Evolutionary conservation across 1,284 basidiomycete species (phyloP).

Genomic region (Apiotrichum siamense): DNA sequence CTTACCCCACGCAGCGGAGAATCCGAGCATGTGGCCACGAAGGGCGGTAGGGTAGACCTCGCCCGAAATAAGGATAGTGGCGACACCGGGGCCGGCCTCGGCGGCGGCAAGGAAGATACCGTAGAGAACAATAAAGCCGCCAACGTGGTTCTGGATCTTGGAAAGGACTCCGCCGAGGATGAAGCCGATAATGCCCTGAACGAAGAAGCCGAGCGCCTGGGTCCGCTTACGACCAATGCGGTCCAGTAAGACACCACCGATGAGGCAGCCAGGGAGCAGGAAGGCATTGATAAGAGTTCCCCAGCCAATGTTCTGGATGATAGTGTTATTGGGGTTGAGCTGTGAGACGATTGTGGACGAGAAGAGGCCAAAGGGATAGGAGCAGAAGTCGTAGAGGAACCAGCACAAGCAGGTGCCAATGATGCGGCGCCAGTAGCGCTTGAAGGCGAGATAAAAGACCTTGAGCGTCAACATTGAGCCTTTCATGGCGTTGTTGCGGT

Average conservation of each 20-base stretch:
- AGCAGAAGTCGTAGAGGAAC: conserved; percentile 59
- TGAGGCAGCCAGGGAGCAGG: too few species aligned
- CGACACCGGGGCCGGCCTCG: too few species aligned
- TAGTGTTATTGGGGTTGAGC: conserved; percentile 49
- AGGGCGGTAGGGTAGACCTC: too few species aligned
- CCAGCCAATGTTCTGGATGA: too few species aligned
- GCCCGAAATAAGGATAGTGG: too few species aligned
- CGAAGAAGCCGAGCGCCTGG: conserved; percentile 18
- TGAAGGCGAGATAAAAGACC: conserved; percentile 49
- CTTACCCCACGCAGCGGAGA: too few species aligned
- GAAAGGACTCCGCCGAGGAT: conserved; percentile 17
- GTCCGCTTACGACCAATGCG: conserved; percentile 59
- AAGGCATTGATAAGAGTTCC: too few species aligned
- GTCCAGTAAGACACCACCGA: conserved; percentile 64
- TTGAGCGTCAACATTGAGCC: conserved; percentile 13
- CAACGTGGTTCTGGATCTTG: conserved; percentile 15
- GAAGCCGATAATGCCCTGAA: conserved; percentile 16
- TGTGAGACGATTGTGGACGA: conserved; percentile 58
- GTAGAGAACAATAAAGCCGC: conserved; percentile 19
- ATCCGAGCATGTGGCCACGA: too few species aligned
- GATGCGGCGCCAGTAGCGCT: too few species aligned
- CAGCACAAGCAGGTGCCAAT: conserved; percentile 48
- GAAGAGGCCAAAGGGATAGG: conserved; percentile 58
- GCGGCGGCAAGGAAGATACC: too few species aligned
- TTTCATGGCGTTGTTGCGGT: conserved; percentile 26